Base-by-base conservation (phyloP, 2,329 filamentous ascomycete species). In the Trichoderma harzianum region DNA sequence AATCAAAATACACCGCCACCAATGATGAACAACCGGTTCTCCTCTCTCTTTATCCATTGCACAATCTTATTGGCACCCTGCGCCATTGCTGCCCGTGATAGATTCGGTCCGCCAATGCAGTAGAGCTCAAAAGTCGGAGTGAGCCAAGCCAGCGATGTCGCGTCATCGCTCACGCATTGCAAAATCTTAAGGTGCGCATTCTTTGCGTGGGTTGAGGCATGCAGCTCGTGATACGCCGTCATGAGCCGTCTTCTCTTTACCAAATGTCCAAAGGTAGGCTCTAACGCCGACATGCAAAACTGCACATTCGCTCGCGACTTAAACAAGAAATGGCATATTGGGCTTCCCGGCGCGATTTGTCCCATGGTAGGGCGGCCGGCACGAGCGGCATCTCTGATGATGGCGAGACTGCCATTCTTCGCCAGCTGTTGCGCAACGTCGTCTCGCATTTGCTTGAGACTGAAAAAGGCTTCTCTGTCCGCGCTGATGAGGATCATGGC, bases 241-340 rank as follows among this genome's bases (percentile, higher is more conserved):
- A 98, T 91, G 34, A 98, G 85, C 82, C 90, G 89, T 79, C 94
- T 86, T 65, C 89, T 87, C 55, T 89, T 86, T 61, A 93, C 83
- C 5, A 88, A 79, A 24, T 78, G 77, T 47, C 75, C 76, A 77
- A 96, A 96, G 71, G 90, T 84, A 0, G 93, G 91, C 11, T 89
- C 86, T 73, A 94, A 92, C 0, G 93, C 90, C 1, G 95, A 92
- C 93, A 97, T 97, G 76, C 90, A 92, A 81, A 98, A 99, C 80
- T 99, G 97, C 32, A 99, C 96, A 77, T 99, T 97, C 24, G 92
- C 91, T 72, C 93, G 89, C 18, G 93, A 97, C 82, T 98, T 99
- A 86, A 97, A 99, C 21, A 99, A 83, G 78, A 98, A 99, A 84
- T 99, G 96, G 76, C 92, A 91, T 67, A 98, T 84, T 36, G 92